Base-by-base conservation (phyloP, 1,284 basidiomycete genomes). In the Takashimella tepidaria region DNA sequence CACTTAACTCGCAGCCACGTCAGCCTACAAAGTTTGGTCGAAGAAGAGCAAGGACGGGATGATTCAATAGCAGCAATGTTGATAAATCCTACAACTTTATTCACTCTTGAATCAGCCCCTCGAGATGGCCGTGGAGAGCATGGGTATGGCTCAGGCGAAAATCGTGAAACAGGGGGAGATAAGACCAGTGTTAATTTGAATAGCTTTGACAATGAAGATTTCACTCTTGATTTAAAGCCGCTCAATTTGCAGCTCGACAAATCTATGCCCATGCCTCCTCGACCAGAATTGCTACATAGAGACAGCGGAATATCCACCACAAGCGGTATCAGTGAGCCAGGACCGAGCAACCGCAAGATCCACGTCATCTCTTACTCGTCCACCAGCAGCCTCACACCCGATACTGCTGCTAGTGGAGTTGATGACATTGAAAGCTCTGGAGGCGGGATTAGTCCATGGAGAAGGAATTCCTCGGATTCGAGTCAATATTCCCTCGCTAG, bases 301-400 rank as follows among this genome's bases (percentile, higher is more conserved):
- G 31, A 37, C 10, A 37, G 31, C 31, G 31, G 31, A 16, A 37
- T 37, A 8, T 37, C 31, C 16, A 37, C 31, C 31, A 16, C 31
- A 8, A 37, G 31, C 31, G 31, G 16, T 8, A 16, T 37, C 31
- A 37, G 31, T 16, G 49, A 48, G 2, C 43, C 54, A 2, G 57
- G 57, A 0, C 51, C 48, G 5, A 53, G 47, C 10, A 58, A 58
- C n/a, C 57, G 57, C n/a, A 53, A 40, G 40, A 58, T 58, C 45
- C 57, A 58, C 24, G 45, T 58, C 42, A 48, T 58, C 20, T 55
- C 50, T 26, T 55, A 58, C 40, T 44, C 54, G 16, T 37, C 31
- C 31, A 37, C 31, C 16, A 37, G 31, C 31, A 37, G 31, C 31
- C 31, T 37, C 10, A 8, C 8, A 8, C 16, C 31, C 10, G 31